Evolutionary conservation across 805 yeast species (phyloP).

Genomic region (Saccharomyces jurei): DNA sequence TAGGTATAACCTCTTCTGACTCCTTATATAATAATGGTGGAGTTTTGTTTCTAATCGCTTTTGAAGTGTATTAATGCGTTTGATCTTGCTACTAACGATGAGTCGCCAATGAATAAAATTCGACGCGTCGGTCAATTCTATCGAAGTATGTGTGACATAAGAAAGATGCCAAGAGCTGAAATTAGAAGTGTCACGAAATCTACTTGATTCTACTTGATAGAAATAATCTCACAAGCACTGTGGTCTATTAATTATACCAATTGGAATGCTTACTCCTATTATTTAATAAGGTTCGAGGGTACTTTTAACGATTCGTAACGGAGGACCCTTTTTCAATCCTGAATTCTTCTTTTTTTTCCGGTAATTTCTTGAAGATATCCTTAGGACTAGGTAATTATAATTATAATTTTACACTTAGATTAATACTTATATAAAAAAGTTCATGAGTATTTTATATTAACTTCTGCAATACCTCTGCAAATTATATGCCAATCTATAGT

Average conservation of each 20-base stretch:
- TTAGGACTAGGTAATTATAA: too few relatives aligned
- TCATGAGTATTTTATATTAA: slow-evolving; percentile 60
- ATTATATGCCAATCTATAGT: slow-evolving; percentile 84
- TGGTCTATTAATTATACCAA: background rate
- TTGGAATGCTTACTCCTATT: background rate
- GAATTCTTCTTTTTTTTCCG: too few relatives aligned
- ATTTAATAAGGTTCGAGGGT: background rate
- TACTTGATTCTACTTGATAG: background rate
- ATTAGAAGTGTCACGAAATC: background rate
- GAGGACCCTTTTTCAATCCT: background rate
- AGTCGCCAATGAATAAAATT: background rate
- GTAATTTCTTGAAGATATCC: too few relatives aligned
- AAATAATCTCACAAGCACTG: background rate
- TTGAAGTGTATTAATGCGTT: background rate
- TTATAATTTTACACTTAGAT: background rate
- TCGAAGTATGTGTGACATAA: background rate
- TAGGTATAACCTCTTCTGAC: background rate
- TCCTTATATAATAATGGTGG: background rate
- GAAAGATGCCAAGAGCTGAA: background rate
- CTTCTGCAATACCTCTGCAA: slow-evolving; percentile 71
- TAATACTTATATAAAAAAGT: background rate
- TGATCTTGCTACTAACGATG: background rate
- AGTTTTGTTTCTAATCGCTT: background rate
- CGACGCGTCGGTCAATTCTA: background rate
- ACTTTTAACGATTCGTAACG: background rate